phyloP scores from a whole-genome alignment of 176 grass and related monocot genomes.

The Juncus inflexus region DNA sequence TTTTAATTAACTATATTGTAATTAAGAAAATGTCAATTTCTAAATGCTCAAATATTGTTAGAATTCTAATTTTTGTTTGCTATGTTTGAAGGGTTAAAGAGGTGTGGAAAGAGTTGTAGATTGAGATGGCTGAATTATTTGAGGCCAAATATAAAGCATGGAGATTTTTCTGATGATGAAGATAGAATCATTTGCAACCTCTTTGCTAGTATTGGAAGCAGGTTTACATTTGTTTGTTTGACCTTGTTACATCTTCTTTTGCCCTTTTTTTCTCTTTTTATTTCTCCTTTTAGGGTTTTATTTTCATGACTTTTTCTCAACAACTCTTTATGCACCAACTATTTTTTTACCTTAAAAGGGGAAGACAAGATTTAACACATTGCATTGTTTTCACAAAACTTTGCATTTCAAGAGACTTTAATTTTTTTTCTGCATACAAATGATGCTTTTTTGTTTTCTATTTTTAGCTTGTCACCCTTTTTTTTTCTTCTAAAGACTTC shows the following conservation, averaged over 20 bases:
- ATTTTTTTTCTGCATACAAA: background rate
- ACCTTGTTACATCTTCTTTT: background rate
- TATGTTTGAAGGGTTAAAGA: slow-evolving; percentile 40
- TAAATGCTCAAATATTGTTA: background rate
- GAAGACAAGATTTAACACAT: slow-evolving; percentile 7
- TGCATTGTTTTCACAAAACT: slow-evolving; percentile 15
- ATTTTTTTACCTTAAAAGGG: slow-evolving; percentile 5
- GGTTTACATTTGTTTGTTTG: slow-evolving; percentile 26
- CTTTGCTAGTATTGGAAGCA: slow-evolving; percentile 69
- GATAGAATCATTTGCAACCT: slow-evolving; percentile 57
- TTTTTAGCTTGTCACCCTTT: too few relatives aligned
- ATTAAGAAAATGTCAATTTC: too few relatives aligned
- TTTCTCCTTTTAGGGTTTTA: slow-evolving; percentile 21
- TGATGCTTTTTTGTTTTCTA: too few relatives aligned
- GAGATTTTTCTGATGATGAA: slow-evolving; percentile 57
- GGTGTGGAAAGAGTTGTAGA: slow-evolving; percentile 57
- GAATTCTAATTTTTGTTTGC: background rate
- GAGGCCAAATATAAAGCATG: slow-evolving; percentile 58
- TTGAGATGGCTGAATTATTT: slow-evolving; percentile 59
- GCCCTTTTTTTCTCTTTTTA: background rate
- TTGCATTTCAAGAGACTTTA: background rate
- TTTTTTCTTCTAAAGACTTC: too few relatives aligned
- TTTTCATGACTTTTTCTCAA: background rate
- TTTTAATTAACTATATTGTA: background rate
- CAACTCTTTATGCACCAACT: slow-evolving; percentile 5